Evolutionary conservation across 2,329 filamentous ascomycete species (phyloP).

Genomic region (Colletotrichum salicis): DNA sequence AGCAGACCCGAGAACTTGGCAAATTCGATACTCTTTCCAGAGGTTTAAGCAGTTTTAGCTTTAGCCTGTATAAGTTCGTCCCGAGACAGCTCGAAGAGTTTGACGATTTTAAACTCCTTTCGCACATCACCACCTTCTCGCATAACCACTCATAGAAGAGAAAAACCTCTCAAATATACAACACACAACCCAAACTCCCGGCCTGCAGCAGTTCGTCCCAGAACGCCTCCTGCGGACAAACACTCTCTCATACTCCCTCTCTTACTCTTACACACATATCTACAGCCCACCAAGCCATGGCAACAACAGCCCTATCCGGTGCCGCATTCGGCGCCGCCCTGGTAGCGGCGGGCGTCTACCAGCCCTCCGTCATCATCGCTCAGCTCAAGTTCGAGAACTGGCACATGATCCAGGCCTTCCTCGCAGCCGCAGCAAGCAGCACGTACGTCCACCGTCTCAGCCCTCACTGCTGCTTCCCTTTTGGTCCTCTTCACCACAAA

Average conservation of each 20-base stretch:
- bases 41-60: too few relatives aligned
- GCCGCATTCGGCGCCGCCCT: constrained; percentile 71
- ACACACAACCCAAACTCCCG: not conserved
- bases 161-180: not conserved
- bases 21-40: not conserved
- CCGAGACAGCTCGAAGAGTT: not conserved
- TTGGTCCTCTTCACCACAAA: not conserved
- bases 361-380: constrained; percentile 67
- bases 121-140: constrained; percentile 1
- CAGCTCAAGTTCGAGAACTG: constrained; percentile 71
- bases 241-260: too few relatives aligned
- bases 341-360: constrained; percentile 68
- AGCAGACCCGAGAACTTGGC: not conserved
- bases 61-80: constrained; percentile 13
- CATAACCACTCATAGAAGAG: not conserved
- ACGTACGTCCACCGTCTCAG: constrained; percentile 56
- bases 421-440: constrained; percentile 70
- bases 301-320: constrained; percentile 58
- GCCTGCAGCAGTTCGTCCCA: not conserved
- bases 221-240: not conserved
- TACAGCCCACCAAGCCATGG: constrained; percentile 28
- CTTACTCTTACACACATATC: not conserved
- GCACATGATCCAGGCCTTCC: constrained; percentile 74
- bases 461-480: not conserved
- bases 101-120: not conserved